Percentiles rank a stretch among this genome's conserved stretches.
These are phyloP conservation scores for Botrytis byssoidea DNA, from an alignment of 2,329 filamentous ascomycete genomes.

Conservation along the genomic window DNA sequence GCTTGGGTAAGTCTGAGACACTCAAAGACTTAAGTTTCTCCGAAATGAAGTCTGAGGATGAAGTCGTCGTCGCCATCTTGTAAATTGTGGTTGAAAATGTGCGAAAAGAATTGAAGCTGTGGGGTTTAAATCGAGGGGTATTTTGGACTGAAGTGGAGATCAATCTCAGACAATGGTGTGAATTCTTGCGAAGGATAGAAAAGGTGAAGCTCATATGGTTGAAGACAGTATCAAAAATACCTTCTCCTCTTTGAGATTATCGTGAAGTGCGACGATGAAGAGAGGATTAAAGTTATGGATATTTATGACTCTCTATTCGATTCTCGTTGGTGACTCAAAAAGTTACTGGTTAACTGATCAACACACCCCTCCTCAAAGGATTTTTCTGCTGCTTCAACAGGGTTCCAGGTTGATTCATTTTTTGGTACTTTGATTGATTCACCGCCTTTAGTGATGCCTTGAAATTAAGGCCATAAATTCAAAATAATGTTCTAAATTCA, in stretches of 20 bases:
- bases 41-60: slow-evolving; percentile 19
- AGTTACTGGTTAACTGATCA: background rate
- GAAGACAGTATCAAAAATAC: background rate
- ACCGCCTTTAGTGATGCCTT: background rate
- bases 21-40: slow-evolving; percentile 36
- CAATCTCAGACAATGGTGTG: slow-evolving; percentile 4
- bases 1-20: slow-evolving; percentile 39
- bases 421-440: background rate
- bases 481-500: background rate
- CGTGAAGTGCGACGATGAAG: background rate
- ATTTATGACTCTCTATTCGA: background rate
- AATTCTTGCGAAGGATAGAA: background rate
- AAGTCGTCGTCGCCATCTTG: slow-evolving; percentile 33
- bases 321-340: slow-evolving; percentile 3
- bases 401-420: background rate
- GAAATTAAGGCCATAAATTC: fast-evolving
- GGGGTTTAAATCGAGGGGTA: slow-evolving; percentile 21
- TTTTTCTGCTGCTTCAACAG: background rate
- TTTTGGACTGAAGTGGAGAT: slow-evolving; percentile 18
- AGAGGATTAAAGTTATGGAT: background rate
- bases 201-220: slow-evolving; percentile 8
- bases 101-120: slow-evolving; percentile 24
- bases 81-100: slow-evolving; percentile 23
- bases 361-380: background rate
- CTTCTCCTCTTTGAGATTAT: background rate